phyloP scores from a whole-genome alignment of 176 grass and related monocot species.

The Hyparrhenia diplandra region DNA sequence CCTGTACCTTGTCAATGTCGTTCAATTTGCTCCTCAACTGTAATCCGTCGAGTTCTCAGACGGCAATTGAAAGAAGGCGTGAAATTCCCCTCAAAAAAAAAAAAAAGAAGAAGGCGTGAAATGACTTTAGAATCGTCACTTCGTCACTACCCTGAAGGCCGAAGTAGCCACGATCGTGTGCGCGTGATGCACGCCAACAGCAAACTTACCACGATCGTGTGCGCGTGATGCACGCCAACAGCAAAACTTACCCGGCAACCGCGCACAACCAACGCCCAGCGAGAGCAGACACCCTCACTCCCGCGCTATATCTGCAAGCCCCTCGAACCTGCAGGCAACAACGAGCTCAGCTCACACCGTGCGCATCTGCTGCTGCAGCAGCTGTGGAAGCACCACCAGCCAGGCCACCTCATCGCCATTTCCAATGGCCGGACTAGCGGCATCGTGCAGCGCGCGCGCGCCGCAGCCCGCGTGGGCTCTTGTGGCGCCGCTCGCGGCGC shows the following conservation, averaged over 20 bases:
- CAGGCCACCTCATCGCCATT: not conserved
- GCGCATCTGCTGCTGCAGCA: no score
- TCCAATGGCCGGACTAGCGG: not conserved
- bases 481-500: slow-evolving; percentile 12
- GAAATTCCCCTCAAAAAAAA: no score
- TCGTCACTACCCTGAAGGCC: no score
- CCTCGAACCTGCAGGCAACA: not conserved
- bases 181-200: not conserved
- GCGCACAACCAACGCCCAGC: not conserved
- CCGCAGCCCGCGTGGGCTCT: slow-evolving; percentile 42
- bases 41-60: not conserved
- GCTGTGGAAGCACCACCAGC: no score
- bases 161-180: not conserved
- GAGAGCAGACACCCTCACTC: not conserved
- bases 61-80: not conserved
- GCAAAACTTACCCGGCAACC: no score
- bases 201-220: no score
- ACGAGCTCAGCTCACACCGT: not conserved
- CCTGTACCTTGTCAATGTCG: no score
- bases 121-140: no score
- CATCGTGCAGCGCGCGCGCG: not conserved
- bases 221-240: no score
- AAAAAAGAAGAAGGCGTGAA: no score
- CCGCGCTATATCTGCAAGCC: not conserved
- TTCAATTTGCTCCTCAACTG: not conserved